These are phyloP conservation scores for Flaveria linearis DNA, from an alignment of 129 eudicot species.

Conservation along the genomic window DNA sequence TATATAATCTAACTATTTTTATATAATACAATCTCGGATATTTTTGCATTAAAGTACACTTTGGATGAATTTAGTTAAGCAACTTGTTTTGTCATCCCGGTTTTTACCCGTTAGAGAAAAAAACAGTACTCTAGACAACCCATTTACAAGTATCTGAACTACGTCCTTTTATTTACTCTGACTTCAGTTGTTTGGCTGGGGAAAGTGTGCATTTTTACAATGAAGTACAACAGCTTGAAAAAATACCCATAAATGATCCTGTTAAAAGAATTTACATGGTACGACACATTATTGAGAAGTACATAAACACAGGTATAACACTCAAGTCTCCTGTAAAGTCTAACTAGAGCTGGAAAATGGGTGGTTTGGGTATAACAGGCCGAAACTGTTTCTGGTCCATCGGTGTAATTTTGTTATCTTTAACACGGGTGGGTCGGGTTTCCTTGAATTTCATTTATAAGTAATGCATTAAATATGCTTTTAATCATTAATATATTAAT, in stretches of 20 bases:
- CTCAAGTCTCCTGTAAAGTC: conserved; percentile 2
- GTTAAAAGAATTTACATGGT: conserved; percentile 93
- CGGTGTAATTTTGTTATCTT: neutral
- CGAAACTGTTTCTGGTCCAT: neutral
- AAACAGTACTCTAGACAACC: conserved; percentile 1
- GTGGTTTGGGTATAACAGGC: neutral
- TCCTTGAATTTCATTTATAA: neutral
- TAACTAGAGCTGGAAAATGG: neutral
- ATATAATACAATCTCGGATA: neutral
- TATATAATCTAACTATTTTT: neutral
- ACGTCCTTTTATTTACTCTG: neutral
- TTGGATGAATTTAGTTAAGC: neutral
- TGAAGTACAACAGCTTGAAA: conserved; percentile 79
- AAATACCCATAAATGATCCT: conserved; percentile 59
- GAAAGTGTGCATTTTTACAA: conserved; percentile 89
- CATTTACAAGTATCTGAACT: neutral
- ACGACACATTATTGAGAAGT: conserved; percentile 74
- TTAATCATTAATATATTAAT: neutral
- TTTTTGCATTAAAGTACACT: neutral
- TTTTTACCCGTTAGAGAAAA: neutral
- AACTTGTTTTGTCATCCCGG: neutral
- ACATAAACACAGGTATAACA: conserved; percentile 63
- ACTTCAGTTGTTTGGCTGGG: conserved; percentile 83
- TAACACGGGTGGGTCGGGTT: neutral
- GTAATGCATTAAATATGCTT: neutral